Conservation (phyloP, 768 basidiomycete genomes). For the Thelephora ganbajun region DNA sequence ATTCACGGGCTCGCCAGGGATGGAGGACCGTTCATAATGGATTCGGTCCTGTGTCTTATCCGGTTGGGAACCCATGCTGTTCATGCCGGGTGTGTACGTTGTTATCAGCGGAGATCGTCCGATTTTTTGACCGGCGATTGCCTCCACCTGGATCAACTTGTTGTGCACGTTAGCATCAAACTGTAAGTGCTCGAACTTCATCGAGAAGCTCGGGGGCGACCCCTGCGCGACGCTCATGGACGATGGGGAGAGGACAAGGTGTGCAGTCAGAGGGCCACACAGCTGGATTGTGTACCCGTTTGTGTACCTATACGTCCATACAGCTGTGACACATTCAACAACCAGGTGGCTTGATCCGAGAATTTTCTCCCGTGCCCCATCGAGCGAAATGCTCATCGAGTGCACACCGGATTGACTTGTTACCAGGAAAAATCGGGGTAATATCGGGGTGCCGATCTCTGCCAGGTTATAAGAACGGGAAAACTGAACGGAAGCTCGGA, state of each 20-base stretch:
- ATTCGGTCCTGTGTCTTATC: constrained; percentile 34
- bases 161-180: constrained; percentile 66
- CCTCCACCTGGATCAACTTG: constrained; percentile 58
- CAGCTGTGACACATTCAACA: constrained; percentile 58
- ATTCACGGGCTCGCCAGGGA: constrained; percentile 76
- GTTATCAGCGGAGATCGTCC: constrained; percentile 22
- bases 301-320: constrained; percentile 73
- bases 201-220: constrained; percentile 14
- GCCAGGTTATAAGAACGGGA: constrained; percentile 3
- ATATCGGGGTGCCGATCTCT: constrained; percentile 73
- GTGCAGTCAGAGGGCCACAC: constrained; percentile 59
- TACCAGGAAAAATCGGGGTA: constrained; percentile 76
- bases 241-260: constrained; percentile 28
- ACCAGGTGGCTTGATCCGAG: constrained; percentile 31
- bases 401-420: constrained; percentile 77
- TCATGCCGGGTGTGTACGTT: constrained; percentile 13
- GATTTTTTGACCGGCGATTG: constrained; percentile 36
- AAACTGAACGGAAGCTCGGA: constrained; percentile 1
- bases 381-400: constrained; percentile 68
- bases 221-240: constrained; percentile 6
- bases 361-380: constrained; percentile 59
- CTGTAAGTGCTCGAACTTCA: constrained; percentile 61
- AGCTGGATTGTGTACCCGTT: constrained; percentile 72
- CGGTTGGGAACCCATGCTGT: constrained; percentile 7
- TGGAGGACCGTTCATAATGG: constrained; percentile 46